Base-by-base conservation (phyloP, 441 rosid species). In the Geranium incanum region DNA sequence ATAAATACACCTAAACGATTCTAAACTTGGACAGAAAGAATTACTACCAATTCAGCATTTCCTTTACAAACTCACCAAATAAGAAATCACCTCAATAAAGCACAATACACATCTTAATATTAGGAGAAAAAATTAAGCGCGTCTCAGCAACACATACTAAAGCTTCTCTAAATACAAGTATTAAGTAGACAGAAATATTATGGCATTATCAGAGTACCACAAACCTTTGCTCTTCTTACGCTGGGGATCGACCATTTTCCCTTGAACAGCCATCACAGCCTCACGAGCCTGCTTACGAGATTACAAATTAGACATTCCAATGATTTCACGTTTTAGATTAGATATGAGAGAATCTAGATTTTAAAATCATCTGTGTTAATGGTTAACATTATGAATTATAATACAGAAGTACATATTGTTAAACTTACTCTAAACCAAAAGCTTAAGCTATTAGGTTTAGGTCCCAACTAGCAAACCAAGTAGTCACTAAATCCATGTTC, bases 181-280 rank as follows among this genome's bases (percentile, higher is more conserved):
- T n/a, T 15, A 52, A 52, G 60, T 12, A 60, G 36, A 60, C 21
- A 21, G 23, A 2, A 11, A 62, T 28, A 21, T 57, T 5, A 70
- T 66, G 36, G 39, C 28, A 67, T 11, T 28, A 19, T 16, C 21
- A 28, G 41, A 18, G 62, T 59, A 78, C 66, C 11, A 76, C 84
- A 77, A 37, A 95, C 99, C 93, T 95, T 87, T 95, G 82, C 98
- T 84, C 78, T 88, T 92, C 84, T 86, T 88, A 41, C 99, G 98
- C 82, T 95, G 99, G 67, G 73, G 87, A 81, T 95, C 99, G 66
- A 95, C 97, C 78, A 83, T 79, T 82, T 95, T 91, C 63, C 98
- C 96, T 78, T 91, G 98, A 67, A 82, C 88, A 48, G 89, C 85
- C 81, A 93, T 89, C 77, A 88, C 91, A 77, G 91, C 98, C 73